Percentiles rank a stretch among this genome's conserved stretches.
phyloP scores from a whole-genome alignment of 2,329 filamentous ascomycete genomes.

The Xylariaceae sp. region DNA sequence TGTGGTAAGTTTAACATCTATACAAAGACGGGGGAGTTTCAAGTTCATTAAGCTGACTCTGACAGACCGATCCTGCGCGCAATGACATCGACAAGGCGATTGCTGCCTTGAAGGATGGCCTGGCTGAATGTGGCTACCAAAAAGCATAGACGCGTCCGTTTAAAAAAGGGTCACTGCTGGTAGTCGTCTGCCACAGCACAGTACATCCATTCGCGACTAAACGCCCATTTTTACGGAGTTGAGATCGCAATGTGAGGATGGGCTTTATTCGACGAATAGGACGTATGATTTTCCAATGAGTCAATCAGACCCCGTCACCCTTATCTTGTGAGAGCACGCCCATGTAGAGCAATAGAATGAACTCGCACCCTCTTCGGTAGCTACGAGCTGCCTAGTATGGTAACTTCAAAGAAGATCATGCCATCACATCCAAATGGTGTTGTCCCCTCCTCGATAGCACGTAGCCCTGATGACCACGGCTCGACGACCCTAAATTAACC shows the following conservation, averaged over 20 bases:
- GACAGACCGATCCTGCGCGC: constrained; percentile 66
- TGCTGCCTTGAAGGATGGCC: constrained; percentile 65
- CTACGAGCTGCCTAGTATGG: not conserved
- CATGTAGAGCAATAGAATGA: not conserved
- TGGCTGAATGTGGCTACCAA: constrained; percentile 67
- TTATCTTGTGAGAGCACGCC: not conserved
- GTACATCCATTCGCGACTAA: not conserved
- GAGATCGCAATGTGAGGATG: not conserved
- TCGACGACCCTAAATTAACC: not conserved
- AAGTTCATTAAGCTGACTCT: constrained; percentile 20
- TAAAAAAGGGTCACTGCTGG: not conserved
- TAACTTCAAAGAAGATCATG: not conserved
- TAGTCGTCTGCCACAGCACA: not conserved
- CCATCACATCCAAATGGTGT: not conserved
- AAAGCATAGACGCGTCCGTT: constrained; percentile 35
- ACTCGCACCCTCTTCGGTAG: not conserved
- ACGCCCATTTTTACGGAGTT: not conserved
- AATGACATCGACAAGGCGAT: constrained; percentile 82
- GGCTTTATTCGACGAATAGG: not conserved
- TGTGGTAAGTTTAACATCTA: constrained; percentile 50
- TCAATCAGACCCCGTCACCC: not conserved
- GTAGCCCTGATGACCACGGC: not conserved
- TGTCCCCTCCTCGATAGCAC: not conserved
- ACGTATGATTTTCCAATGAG: not conserved
- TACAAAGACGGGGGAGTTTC: not conserved